Base-by-base conservation (phyloP, 2,329 filamentous ascomycete genomes). In the Beauveria australis region DNA sequence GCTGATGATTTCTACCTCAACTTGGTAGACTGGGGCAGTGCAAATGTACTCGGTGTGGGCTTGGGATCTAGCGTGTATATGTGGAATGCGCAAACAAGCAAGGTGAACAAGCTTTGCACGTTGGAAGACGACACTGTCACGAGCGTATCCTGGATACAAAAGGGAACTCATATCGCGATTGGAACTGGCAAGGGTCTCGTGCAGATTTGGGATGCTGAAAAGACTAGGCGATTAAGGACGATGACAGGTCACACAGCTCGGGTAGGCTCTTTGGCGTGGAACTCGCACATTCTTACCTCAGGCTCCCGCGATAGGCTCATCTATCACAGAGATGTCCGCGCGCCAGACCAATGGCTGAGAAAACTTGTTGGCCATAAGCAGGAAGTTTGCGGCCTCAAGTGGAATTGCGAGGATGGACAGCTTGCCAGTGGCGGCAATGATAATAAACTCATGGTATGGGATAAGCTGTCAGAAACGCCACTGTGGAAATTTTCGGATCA, bases 361-460 rank as follows among this genome's bases (percentile, higher is more conserved):
- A 92, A 92, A 69, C 80, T 99, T 4, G 87, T 91, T 8, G 94
- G 94, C 8, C 94, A 99, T 74, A 99, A 97, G 74, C 94, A 99
- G 75, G 94, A 99, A 75, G 91, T 99, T 14, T 99, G 94, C 71
- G 94, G 94, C 9, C 77, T 99, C 55, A 92, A 92, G 68, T 99
- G 94, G 94, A 99, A 99, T 69, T 90, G 89, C 61, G 92, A 97
- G 67, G 93, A 97, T 68, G 90, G 92, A 5, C 94, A 99, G 72
- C 81, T 99, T 28, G 94, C 94, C 14, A 96, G 91, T 60, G 94
- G 94, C 54, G 94, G 94, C 6, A 99, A 99, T 73, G 94, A 99
- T 77, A 99, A 99, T 77, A 97, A 97, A 72, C 81, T 99, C 51
- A 94, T 97, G 84, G 92, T 99, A 26, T 99, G 94, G 94, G 94